A percentile compares a stretch with the other conserved stretches of the same genome.
Conservation (phyloP, 2,329 filamentous ascomycete genomes). For the Thielaviopsis euricoi region DNA sequence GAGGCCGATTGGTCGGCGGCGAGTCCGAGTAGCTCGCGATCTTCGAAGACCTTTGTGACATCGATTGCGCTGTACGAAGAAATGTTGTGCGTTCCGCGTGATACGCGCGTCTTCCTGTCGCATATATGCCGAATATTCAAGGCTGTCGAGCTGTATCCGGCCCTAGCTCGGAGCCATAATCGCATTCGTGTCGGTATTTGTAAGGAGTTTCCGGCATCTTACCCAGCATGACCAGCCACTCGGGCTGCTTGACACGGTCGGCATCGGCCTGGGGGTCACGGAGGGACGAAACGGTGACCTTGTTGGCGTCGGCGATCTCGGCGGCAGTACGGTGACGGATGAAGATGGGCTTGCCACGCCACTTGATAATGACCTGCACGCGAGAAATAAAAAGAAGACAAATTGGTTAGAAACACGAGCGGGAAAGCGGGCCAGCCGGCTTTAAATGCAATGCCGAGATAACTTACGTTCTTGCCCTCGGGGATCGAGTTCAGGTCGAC, state of each 20-base stretch:
- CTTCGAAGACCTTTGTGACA: not conserved
- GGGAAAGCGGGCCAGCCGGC: not conserved
- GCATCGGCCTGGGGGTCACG: constrained; percentile 83
- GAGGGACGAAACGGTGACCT: constrained; percentile 64
- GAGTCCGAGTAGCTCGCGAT: not conserved
- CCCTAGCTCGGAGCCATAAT: not conserved
- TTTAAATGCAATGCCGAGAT: not conserved
- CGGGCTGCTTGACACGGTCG: constrained; percentile 92
- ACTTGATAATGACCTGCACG: constrained; percentile 88
- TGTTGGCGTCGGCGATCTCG: constrained; percentile 92
- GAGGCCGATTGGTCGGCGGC: not conserved
- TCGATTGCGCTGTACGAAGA: not conserved
- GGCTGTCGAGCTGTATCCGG: not conserved
- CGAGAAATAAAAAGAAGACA: not conserved
- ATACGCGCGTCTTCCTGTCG: not conserved
- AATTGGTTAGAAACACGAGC: not conserved
- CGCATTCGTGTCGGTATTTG: not conserved
- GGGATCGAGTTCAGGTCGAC: constrained; percentile 84
- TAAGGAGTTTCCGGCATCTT: constrained; percentile 19
- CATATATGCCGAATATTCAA: not conserved
- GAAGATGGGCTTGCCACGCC: constrained; percentile 99
- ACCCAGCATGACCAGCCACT: constrained; percentile 99
- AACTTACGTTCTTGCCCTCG: constrained; percentile 94
- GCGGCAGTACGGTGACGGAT: constrained; percentile 89
- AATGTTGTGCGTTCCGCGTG: not conserved